These are phyloP conservation scores for Beauveria rudraprayagi DNA, from an alignment of 2,329 filamentous ascomycete genomes.

Conservation along the genomic window DNA sequence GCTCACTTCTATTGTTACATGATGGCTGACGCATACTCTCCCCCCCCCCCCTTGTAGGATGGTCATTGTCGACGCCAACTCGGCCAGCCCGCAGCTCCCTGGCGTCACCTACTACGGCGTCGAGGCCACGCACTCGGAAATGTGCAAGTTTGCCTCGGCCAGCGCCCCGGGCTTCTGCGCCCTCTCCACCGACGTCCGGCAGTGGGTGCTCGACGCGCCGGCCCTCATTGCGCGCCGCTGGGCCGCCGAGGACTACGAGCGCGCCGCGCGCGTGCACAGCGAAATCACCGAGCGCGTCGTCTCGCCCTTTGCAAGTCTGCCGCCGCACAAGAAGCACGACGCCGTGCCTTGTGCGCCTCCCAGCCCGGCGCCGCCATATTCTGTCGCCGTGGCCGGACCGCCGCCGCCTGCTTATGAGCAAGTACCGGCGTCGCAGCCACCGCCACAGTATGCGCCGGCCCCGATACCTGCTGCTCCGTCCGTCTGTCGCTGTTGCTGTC, in stretches of 20 bases:
- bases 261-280: constrained; percentile 32
- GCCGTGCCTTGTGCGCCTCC: background rate
- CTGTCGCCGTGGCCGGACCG: background rate
- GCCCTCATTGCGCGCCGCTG: constrained; percentile 48
- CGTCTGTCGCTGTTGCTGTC: background rate
- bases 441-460: background rate
- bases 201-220: constrained; percentile 48
- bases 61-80: constrained; percentile 61
- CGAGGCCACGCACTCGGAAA: constrained; percentile 60
- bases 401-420: constrained; percentile 1
- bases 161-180: constrained; percentile 57
- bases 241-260: constrained; percentile 51
- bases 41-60: constrained; percentile 35
- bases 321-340: background rate
- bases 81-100: constrained; percentile 60
- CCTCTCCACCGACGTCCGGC: constrained; percentile 39
- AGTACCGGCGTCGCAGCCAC: background rate
- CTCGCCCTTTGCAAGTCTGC: constrained; percentile 15
- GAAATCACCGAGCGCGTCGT: constrained; percentile 40
- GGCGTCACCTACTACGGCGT: constrained; percentile 69
- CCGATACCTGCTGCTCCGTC: background rate
- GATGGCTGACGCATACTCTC: background rate
- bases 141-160: constrained; percentile 63
- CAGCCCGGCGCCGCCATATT: background rate
- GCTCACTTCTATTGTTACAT: background rate